These are phyloP conservation scores for Aspergillus udagawae DNA, from an alignment of 2,329 filamentous ascomycete genomes.

Conservation along the genomic window DNA sequence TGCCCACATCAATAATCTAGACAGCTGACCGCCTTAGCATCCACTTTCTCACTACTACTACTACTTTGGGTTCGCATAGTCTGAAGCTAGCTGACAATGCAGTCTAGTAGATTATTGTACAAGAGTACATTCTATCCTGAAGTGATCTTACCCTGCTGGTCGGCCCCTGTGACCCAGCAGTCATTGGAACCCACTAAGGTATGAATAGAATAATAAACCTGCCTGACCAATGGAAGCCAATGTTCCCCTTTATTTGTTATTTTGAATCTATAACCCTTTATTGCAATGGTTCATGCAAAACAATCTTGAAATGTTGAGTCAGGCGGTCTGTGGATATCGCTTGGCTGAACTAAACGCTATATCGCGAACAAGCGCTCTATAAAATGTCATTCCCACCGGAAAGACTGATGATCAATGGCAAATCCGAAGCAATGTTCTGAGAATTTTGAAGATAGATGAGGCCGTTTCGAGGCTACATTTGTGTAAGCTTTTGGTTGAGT, in stretches of 20 bases:
- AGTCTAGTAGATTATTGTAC: background rate
- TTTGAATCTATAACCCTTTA: background rate
- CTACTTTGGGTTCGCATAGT: background rate
- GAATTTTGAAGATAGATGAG: slow-evolving; percentile 58
- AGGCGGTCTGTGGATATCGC: background rate
- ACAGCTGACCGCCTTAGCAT: background rate
- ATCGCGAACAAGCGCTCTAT: background rate
- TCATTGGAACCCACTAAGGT: background rate
- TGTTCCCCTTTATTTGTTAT: background rate
- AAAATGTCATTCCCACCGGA: background rate
- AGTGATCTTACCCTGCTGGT: background rate
- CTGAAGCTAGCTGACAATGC: background rate
- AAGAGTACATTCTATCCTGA: background rate
- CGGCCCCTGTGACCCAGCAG: background rate
- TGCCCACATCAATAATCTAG: slow-evolving; percentile 3
- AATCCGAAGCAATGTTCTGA: background rate
- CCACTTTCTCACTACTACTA: no score
- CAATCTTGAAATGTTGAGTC: background rate
- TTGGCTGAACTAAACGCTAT: background rate
- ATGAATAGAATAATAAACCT: background rate
- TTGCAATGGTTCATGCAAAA: background rate
- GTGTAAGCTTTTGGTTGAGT: slow-evolving; percentile 7
- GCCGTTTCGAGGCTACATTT: slow-evolving; percentile 57
- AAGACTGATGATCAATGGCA: background rate
- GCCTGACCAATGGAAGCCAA: background rate